Evolutionary conservation across 495 filamentous ascomycete species (phyloP).

Genomic region (Pyronema domesticum): DNA sequence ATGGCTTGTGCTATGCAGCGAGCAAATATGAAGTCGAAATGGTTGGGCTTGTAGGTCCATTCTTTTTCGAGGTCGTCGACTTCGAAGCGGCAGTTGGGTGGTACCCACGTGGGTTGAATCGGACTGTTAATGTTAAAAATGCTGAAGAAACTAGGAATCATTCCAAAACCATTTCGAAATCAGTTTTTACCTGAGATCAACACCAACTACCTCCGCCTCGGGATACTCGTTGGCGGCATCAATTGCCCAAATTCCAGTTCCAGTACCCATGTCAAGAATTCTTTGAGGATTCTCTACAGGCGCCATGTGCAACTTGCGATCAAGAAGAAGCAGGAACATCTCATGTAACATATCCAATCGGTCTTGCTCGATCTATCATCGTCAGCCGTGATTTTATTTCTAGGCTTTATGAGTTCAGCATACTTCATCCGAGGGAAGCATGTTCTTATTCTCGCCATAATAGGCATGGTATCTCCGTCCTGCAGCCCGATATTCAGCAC

Average conservation of each 20-base stretch:
- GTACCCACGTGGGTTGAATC: neutral
- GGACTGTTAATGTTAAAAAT: neutral
- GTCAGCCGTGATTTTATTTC: too few relatives aligned
- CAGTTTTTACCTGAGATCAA: too few relatives aligned
- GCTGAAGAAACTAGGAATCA: neutral
- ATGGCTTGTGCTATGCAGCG: neutral
- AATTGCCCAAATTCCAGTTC: neutral
- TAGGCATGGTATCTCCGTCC: too few relatives aligned
- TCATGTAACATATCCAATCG: constrained; percentile 8
- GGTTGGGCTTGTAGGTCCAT: constrained; percentile 31
- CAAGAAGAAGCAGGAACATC: constrained; percentile 13
- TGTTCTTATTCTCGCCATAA: too few relatives aligned
- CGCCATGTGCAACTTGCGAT: constrained; percentile 12
- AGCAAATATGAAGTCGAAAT: constrained; percentile 5
- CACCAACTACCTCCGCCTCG: too few relatives aligned
- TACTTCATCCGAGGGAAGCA: too few relatives aligned
- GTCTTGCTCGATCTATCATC: too few relatives aligned
- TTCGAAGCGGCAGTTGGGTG: constrained; percentile 37
- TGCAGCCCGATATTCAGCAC: too few relatives aligned
- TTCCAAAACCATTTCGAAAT: too few relatives aligned
- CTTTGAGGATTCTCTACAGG: constrained; percentile 9
- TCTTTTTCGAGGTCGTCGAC: constrained; percentile 37
- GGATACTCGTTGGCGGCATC: neutral
- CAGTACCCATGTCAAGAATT: neutral
- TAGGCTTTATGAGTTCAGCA: too few relatives aligned